A percentile compares a stretch with the other conserved stretches of the same genome.
These are phyloP conservation scores for Zygosaccharomyces bailii DNA, from an alignment of 805 yeast species.

Conservation along the genomic window DNA sequence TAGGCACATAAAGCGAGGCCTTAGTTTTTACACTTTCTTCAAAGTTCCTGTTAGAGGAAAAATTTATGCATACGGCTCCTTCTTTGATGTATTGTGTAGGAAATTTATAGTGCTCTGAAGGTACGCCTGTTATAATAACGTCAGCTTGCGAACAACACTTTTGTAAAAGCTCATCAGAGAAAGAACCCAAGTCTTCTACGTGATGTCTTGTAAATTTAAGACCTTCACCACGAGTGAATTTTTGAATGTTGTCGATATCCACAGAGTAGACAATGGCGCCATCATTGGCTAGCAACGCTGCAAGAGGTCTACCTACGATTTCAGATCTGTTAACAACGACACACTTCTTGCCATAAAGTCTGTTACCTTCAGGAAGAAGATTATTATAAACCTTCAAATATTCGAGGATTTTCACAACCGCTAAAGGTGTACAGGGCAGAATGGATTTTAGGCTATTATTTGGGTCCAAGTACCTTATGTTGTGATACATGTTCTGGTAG, in stretches of 20 bases:
- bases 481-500: slow-evolving; percentile 93
- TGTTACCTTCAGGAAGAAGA: slow-evolving; percentile 80
- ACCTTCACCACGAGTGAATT: slow-evolving; percentile 92
- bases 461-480: slow-evolving; percentile 80
- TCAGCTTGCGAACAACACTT: slow-evolving; percentile 73
- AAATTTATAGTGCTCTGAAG: slow-evolving; percentile 76
- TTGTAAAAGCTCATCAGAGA: slow-evolving; percentile 45
- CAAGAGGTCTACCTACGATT: slow-evolving; percentile 95
- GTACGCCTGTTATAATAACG: slow-evolving; percentile 95
- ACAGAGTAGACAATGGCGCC: slow-evolving; percentile 95
- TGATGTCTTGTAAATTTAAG: slow-evolving; percentile 76
- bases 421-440: slow-evolving; percentile 94
- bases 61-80: slow-evolving; percentile 90
- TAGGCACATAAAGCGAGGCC: slow-evolving; percentile 92
- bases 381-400: slow-evolving; percentile 83
- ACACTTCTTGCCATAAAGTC: slow-evolving; percentile 88
- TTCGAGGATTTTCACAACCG: slow-evolving; percentile 89
- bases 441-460: slow-evolving; percentile 69
- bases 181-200: slow-evolving; percentile 55
- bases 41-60: slow-evolving; percentile 86
- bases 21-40: slow-evolving; percentile 73
- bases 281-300: slow-evolving; percentile 93
- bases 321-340: slow-evolving; percentile 91
- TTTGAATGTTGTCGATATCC: slow-evolving; percentile 82
- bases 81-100: slow-evolving; percentile 75